A percentile compares a stretch with the other conserved stretches of the same genome.
Evolutionary conservation across 2,329 filamentous ascomycete species (phyloP).

Genomic region (Penicillium sp.): DNA sequence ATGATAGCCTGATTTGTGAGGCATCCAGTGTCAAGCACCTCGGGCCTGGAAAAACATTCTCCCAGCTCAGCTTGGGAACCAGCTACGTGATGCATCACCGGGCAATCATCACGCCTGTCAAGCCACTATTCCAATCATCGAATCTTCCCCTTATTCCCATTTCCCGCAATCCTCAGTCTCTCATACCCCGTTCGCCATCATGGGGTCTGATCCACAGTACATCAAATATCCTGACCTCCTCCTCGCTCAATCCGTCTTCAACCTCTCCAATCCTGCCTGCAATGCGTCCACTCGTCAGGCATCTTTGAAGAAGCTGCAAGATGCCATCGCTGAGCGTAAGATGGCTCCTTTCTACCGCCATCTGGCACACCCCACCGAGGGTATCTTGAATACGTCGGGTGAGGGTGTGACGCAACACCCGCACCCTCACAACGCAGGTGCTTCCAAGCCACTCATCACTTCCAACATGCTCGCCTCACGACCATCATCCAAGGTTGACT

Average conservation of each 20-base stretch:
- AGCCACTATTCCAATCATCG: conserved; percentile 12
- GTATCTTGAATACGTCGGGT: conserved; percentile 70
- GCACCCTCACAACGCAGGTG: conserved; percentile 31
- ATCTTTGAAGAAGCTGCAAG: conserved; percentile 56
- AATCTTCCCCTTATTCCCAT: conserved; percentile 3
- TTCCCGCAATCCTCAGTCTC: background rate
- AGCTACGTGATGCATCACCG: conserved; percentile 13
- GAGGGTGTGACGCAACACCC: conserved; percentile 53
- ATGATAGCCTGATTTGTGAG: background rate
- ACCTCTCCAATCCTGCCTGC: conserved; percentile 57
- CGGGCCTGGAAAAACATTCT: conserved; percentile 27
- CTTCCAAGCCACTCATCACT: conserved; percentile 51
- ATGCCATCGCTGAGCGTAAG: conserved; percentile 58
- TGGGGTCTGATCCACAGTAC: conserved; percentile 59
- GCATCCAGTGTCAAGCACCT: background rate
- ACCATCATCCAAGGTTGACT: conserved; percentile 58
- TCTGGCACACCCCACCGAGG: conserved; percentile 61
- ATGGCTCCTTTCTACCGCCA: conserved; percentile 64
- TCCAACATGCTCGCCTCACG: conserved; percentile 71
- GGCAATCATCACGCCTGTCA: conserved; percentile 13
- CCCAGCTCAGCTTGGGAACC: conserved; percentile 31
- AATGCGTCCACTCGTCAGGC: conserved; percentile 48
- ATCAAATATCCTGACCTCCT: conserved; percentile 59
- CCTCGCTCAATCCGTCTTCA: conserved; percentile 62
- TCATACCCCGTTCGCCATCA: conserved; percentile 38